phyloP scores from a whole-genome alignment of 2,329 filamentous ascomycete genomes.

The Elsinoe perseae region DNA sequence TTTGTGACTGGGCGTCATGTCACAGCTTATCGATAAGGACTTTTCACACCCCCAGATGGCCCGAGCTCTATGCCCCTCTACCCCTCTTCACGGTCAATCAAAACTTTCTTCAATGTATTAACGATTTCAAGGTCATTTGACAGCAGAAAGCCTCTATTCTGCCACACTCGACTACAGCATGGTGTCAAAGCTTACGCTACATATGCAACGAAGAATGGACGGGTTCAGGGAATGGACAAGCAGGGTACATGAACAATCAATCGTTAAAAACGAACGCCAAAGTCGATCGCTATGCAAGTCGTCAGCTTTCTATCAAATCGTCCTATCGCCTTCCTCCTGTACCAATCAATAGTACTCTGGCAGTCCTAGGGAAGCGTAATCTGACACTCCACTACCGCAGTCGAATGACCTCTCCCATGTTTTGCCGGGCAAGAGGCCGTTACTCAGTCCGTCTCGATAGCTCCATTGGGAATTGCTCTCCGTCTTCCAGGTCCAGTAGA shows the following conservation, averaged over 20 bases:
- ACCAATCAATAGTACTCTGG: constrained; percentile 37
- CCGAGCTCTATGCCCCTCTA: neutral
- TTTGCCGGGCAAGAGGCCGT: constrained; percentile 64
- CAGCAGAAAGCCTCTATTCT: too few relatives aligned
- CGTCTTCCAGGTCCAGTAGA: constrained; percentile 98
- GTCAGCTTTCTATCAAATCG: neutral
- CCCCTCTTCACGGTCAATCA: too few relatives aligned
- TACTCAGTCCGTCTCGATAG: constrained; percentile 69
- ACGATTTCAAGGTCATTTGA: neutral
- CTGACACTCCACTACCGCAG: constrained; percentile 35
- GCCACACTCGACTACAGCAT: too few relatives aligned
- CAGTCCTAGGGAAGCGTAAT: constrained; percentile 35
- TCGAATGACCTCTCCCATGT: constrained; percentile 37
- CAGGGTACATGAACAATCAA: too few relatives aligned
- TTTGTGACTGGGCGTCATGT: neutral
- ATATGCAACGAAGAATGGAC: too few relatives aligned
- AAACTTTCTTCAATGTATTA: too few relatives aligned
- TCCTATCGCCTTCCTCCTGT: neutral
- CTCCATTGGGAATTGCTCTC: constrained; percentile 86
- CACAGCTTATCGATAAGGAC: constrained; percentile 3
- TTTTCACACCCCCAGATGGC: neutral
- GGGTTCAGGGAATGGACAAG: too few relatives aligned
- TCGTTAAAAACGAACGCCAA: neutral
- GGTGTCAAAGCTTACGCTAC: too few relatives aligned
- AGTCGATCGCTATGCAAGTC: neutral